Conservation (phyloP, 352 stramenopile genomes). For the Phytophthora sp. region DNA sequence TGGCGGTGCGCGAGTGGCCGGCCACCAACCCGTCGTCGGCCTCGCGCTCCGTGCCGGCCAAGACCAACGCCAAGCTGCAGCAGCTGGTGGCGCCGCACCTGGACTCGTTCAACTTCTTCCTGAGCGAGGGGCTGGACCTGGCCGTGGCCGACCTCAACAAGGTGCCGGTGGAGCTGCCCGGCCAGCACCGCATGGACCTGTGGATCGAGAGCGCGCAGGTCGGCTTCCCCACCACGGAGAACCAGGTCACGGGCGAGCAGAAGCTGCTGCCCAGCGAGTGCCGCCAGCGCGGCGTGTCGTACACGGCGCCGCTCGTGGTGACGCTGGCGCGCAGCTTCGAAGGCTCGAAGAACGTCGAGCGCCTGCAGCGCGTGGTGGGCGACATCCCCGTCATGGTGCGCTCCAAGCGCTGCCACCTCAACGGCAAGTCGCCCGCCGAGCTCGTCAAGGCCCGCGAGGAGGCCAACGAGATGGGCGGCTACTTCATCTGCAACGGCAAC, state of each 20-base stretch:
- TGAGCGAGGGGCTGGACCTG: constrained; percentile 94
- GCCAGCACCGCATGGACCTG: constrained; percentile 81
- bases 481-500: constrained; percentile 99
- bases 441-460: constrained; percentile 92
- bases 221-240: constrained; percentile 85
- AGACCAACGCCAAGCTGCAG: constrained; percentile 84
- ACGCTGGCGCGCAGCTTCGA: constrained; percentile 89
- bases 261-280: constrained; percentile 95
- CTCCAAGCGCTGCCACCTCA: constrained; percentile 96
- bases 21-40: constrained; percentile 83
- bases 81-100: constrained; percentile 97
- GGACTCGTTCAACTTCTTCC: constrained; percentile 98
- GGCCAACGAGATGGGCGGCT: constrained; percentile 98
- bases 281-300: constrained; percentile 96
- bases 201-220: constrained; percentile 97
- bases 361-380: constrained; percentile 90
- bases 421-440: constrained; percentile 82
- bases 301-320: constrained; percentile 94
- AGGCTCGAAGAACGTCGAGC: constrained; percentile 83
- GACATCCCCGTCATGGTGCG: constrained; percentile 98
- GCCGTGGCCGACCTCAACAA: constrained; percentile 93
- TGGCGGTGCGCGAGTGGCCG: constrained; percentile 66
- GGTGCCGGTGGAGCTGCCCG: constrained; percentile 90
- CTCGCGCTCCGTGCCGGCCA: constrained; percentile 70
- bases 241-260: constrained; percentile 84